Conservation (phyloP, 345 rosid genomes). For the Ailanthus altissimus region DNA sequence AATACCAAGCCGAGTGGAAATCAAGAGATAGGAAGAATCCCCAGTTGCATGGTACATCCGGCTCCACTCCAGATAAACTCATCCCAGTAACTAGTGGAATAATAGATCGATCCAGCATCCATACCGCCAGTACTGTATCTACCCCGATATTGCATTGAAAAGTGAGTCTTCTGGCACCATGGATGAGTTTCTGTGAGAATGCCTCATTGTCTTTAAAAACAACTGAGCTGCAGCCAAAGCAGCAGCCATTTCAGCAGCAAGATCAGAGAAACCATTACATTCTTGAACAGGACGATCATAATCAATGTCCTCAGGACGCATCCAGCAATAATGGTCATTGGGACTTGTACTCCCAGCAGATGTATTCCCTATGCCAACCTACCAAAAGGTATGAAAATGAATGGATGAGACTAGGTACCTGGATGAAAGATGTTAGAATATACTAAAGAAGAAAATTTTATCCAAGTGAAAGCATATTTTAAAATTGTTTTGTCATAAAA, state of each 20-base stretch:
- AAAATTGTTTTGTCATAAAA: too few relatives aligned
- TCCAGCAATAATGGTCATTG: conserved; percentile 96
- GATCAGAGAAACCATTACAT: conserved; percentile 78
- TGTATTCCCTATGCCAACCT: conserved; percentile 79
- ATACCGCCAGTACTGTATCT: conserved; percentile 64
- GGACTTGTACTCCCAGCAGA: conserved; percentile 64
- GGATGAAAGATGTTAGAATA: neutral
- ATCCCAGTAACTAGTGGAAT: conserved; percentile 86
- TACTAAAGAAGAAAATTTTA: too few relatives aligned
- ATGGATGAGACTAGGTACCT: neutral
- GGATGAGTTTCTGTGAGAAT: conserved; percentile 86
- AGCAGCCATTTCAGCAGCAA: conserved; percentile 98
- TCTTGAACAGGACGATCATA: conserved; percentile 60
- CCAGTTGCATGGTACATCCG: conserved; percentile 97
- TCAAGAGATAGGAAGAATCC: conserved; percentile 58
- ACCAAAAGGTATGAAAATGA: conserved; percentile 5
- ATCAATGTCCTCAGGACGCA: conserved; percentile 99
- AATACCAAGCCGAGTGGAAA: conserved; percentile 63
- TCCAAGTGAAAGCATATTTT: too few relatives aligned
- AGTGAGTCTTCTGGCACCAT: conserved; percentile 73
- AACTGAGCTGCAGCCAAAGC: conserved; percentile 98
- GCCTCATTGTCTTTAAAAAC: conserved; percentile 92
- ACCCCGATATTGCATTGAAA: conserved; percentile 69
- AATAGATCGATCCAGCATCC: conserved; percentile 67
- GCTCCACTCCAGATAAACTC: conserved; percentile 92